Percentiles rank a stretch among this genome's conserved stretches.
These are phyloP conservation scores for Chlamydomonas sp. DNA, from an alignment of 139 green algal species.

Conservation along the genomic window DNA sequence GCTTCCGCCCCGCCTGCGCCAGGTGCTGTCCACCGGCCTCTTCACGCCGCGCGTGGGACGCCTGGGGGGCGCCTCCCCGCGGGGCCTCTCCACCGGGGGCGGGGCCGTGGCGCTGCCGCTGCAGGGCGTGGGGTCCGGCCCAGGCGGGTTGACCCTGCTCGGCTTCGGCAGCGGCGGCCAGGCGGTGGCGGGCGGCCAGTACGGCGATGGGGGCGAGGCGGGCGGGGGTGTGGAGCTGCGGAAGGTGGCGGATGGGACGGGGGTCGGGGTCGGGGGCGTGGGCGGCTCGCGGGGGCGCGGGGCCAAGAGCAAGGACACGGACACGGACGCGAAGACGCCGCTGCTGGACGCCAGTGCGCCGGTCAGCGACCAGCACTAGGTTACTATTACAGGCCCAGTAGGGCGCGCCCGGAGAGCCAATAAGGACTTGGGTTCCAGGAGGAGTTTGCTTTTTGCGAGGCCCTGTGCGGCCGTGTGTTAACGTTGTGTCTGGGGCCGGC, in stretches of 20 bases:
- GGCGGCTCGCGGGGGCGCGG: background rate
- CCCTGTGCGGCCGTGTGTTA: too few species aligned
- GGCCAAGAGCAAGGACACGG: background rate
- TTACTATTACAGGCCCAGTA: too few species aligned
- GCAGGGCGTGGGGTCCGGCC: too few species aligned
- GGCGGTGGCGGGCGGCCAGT: too few species aligned
- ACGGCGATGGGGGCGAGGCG: too few species aligned
- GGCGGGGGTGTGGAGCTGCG: background rate
- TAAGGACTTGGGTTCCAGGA: too few species aligned
- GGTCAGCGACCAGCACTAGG: background rate
- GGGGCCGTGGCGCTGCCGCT: background rate
- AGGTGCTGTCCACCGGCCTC: conserved; percentile 33
- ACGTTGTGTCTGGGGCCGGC: too few species aligned
- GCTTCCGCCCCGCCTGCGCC: conserved; percentile 45
- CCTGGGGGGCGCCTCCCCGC: conserved; percentile 16
- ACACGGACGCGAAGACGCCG: conserved; percentile 8
- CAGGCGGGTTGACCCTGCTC: background rate
- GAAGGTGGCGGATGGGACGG: background rate
- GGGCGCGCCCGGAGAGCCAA: too few species aligned
- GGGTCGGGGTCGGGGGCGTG: background rate
- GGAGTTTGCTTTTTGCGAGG: too few species aligned
- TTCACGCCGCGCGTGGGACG: conserved; percentile 54
- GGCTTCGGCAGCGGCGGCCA: background rate
- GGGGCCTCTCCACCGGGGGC: background rate
- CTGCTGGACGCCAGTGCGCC: background rate